Conservation (phyloP, 148 eudicot genomes). For the Amaranthus cruentus region DNA sequence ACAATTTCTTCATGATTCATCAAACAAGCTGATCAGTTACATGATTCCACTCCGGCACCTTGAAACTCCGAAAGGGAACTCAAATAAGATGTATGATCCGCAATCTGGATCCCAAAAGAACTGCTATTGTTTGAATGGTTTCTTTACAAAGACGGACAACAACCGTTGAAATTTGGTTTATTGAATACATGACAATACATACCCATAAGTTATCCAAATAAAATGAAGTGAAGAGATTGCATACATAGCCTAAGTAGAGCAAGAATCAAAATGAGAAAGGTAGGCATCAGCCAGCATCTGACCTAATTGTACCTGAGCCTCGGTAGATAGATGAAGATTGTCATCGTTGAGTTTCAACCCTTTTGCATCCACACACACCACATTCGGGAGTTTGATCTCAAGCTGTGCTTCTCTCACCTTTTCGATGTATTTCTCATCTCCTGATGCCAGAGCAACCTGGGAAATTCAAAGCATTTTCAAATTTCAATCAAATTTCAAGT, state of each 20-base stretch:
- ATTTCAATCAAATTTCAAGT: neutral
- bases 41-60: too few relatives aligned
- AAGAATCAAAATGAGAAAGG: slow-evolving; percentile 41
- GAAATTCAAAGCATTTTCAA: neutral
- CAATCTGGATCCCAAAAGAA: too few relatives aligned
- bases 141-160: too few relatives aligned
- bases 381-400: slow-evolving; percentile 59
- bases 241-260: neutral
- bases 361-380: slow-evolving; percentile 80
- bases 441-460: slow-evolving; percentile 89
- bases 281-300: slow-evolving; percentile 66
- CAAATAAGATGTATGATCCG: too few relatives aligned
- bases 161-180: neutral
- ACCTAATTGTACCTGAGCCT: slow-evolving; percentile 69
- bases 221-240: neutral
- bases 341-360: slow-evolving; percentile 63
- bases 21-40: too few relatives aligned
- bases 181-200: neutral
- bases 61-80: too few relatives aligned
- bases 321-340: slow-evolving; percentile 66
- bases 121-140: too few relatives aligned
- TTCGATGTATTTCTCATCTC: slow-evolving; percentile 47
- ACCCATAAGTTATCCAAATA: neutral
- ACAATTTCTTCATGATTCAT: too few relatives aligned
- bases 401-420: slow-evolving; percentile 60